Evolutionary conservation across 2,329 filamentous ascomycete species (phyloP), one percentile per base, ranked within the genome.

Genomic region (Diplocarpon rosae): DNA sequence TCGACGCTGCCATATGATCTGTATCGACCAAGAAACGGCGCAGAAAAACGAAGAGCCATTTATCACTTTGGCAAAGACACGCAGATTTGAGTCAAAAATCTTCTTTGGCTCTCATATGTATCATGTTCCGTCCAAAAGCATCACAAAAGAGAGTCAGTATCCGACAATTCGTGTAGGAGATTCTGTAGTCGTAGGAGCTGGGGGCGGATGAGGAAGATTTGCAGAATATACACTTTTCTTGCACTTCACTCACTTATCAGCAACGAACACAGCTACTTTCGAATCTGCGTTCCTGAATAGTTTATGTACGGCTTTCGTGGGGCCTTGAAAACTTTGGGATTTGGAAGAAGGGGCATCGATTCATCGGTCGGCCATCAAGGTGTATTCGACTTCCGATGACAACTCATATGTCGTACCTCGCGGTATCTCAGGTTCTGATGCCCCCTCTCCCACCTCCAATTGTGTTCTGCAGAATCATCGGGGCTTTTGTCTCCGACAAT

Each of bases 1-100:
- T 58, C 76, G 87, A 48, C 71, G 92, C 47, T 98, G 92, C 56
- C 88, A 95, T 62, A 96, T 98, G 89, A 83, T 98, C 9, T 95
- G 90, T 60, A 78, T 96, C 37, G 81, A 98, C 58, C 92, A 95
- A 62, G 69, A 78, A 37, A 95, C 83, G 11, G 88, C 80, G 0
- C 72, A 78, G 51, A 84, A 79, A 61, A 78, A 80, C 51, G 78
- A 87, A 51, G 92, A 96, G 62, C 92, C 92, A 0, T 94, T 92
- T 59, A 76, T 84, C 3, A 95, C 88, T 1, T 66, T 98, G 47
- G 82, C 85, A 1, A 95, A 93, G 68, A 94, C 86, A 10, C 76
- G 92, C 54, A 76, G 85, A 45, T 79, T 86, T 51, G 79, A 85
- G 41, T 86, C 88, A 1, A 88, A 88, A 63, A 83, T 95, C 2